Evolutionary conservation across 257 asterid genomes (phyloP).

Genomic region (Anisodus acutangulus): DNA sequence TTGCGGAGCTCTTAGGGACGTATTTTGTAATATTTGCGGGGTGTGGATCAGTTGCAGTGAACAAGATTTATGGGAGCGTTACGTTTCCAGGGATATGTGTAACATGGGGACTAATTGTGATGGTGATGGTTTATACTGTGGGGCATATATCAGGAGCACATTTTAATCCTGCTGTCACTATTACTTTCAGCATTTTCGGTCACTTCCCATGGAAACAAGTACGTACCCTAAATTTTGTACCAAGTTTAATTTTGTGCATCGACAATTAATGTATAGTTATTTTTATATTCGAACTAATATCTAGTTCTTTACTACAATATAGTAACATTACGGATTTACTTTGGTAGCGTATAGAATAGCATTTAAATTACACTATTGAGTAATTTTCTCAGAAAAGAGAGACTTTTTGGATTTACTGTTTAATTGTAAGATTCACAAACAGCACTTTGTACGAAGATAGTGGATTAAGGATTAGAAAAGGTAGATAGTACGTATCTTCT

Average conservation of each 20-base stretch:
- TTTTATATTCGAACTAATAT: not conserved
- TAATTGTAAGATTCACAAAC: not conserved
- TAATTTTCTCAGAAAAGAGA: not conserved
- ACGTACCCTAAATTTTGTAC: not conserved
- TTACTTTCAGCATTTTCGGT: constrained; percentile 56
- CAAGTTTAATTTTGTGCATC: not conserved
- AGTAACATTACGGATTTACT: too few relatives aligned
- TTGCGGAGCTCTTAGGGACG: constrained; percentile 73
- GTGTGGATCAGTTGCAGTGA: constrained; percentile 69
- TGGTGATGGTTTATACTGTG: constrained; percentile 70
- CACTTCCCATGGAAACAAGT: constrained; percentile 80
- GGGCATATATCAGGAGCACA: constrained; percentile 94
- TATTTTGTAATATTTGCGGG: constrained; percentile 72
- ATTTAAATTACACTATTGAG: not conserved
- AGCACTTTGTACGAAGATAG: not conserved
- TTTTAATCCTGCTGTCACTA: constrained; percentile 80
- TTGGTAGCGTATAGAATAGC: not conserved
- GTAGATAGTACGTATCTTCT: not conserved
- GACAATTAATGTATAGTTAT: not conserved
- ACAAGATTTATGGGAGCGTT: constrained; percentile 57
- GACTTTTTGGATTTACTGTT: not conserved
- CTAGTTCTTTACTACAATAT: not conserved
- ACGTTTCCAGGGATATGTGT: constrained; percentile 73
- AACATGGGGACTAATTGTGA: constrained; percentile 80
- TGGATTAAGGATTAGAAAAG: too few relatives aligned